These are phyloP conservation scores for Monosporascus sp. DNA, from an alignment of 2,329 filamentous ascomycete species.

Conservation along the genomic window DNA sequence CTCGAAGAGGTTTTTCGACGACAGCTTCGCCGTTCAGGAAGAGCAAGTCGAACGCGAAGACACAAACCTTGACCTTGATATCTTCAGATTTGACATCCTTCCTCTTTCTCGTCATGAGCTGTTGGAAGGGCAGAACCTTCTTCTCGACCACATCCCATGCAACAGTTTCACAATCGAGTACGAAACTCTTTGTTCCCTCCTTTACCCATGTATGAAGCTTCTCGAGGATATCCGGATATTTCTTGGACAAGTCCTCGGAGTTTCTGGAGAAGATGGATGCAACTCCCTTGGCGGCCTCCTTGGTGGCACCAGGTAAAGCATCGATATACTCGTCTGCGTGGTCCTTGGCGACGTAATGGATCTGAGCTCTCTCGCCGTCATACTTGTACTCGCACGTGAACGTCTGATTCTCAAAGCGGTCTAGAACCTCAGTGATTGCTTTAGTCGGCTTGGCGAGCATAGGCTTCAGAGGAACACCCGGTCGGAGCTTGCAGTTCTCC, in stretches of 20 bases:
- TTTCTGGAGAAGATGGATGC: constrained; percentile 96
- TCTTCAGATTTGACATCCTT: constrained; percentile 96
- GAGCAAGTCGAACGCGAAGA: constrained; percentile 92
- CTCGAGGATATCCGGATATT: constrained; percentile 90
- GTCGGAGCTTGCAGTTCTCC: constrained; percentile 84
- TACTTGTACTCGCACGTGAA: constrained; percentile 99
- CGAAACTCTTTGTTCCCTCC: constrained; percentile 84
- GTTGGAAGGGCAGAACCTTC: constrained; percentile 94
- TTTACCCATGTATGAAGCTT: constrained; percentile 90
- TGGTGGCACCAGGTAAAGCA: constrained; percentile 52
- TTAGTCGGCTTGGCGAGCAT: constrained; percentile 99
- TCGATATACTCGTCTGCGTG: constrained; percentile 64
- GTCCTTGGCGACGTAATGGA: constrained; percentile 89
- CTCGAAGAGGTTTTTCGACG: constrained; percentile 79
- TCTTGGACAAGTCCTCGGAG: constrained; percentile 93
- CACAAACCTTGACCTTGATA: constrained; percentile 93
- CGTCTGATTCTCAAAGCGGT: constrained; percentile 89
- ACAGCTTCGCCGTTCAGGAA: constrained; percentile 89
- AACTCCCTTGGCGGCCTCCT: constrained; percentile 66
- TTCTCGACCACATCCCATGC: constrained; percentile 94
- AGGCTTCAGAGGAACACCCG: constrained; percentile 91
- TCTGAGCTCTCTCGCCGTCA: constrained; percentile 95
- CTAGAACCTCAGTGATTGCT: constrained; percentile 93
- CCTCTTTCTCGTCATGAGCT: constrained; percentile 95
- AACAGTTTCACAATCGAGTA: constrained; percentile 97